Evolutionary conservation across 129 eudicot species (phyloP), one percentile per base, ranked within the genome.

Genomic region (Heracleum sosnowskyi): DNA sequence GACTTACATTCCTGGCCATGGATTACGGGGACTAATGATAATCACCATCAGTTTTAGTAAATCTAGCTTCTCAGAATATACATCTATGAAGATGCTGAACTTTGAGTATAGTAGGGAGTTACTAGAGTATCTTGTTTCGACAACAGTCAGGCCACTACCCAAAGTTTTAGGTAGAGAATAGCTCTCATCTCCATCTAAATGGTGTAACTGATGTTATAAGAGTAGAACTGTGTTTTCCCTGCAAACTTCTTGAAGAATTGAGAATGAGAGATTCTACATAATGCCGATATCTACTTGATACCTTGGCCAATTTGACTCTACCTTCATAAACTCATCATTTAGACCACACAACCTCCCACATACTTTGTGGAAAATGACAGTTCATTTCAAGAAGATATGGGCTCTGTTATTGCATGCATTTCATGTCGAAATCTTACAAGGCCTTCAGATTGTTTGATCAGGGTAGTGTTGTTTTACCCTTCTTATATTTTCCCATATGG

Each of bases 1-100:
- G 60, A 74, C 77, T 74, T 74, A 36, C 60, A 74, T 44, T 74
- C 6, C 18, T 28, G 46, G 77, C 77, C 77, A 74, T 74, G 57
- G 49, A 28, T 28, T 73, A n/a, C 18, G 2, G 35, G 41, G 22
- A 4, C 18, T 37, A n/a, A 2, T 22, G 39, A 40, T 37, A 40
- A 72, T 60, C 34, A 1, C 17, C 33, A 60, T 26, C 68, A 60
- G 13, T 60, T 57, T 33, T 31, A 66, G 20, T 31, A 66, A 66
- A 24, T 66, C 72, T 12, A 66, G 39, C 15, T 29, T 66, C 40
- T 60, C 4, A 33, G 40, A 31, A 4, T 64, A 64, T 5, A 64
- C 9, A 31, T 64, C 36, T 64, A 64, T 64, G 46, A 40, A 41
- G 57, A 42, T 73, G 77, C 47, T 73, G 37, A 73, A 73, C 11